Percentiles rank a stretch among this genome's conserved stretches.
phyloP scores from a whole-genome alignment of 129 eudicot genomes.

The Arctium lappa region DNA sequence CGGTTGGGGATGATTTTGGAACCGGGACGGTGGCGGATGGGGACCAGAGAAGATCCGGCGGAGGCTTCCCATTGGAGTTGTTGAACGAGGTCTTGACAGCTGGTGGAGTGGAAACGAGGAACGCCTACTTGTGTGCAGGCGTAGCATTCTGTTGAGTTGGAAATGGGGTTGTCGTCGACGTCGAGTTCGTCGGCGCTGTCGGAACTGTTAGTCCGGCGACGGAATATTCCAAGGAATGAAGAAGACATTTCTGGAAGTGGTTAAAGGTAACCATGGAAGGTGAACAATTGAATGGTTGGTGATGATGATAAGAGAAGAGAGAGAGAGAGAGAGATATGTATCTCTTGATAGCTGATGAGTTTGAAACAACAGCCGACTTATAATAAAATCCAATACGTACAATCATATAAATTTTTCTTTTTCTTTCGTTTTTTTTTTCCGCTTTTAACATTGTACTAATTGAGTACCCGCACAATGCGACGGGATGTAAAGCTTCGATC shows the following conservation, averaged over 20 bases:
- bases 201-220: slow-evolving; percentile 25
- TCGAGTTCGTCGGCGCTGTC: slow-evolving; percentile 33
- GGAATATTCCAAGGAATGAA: slow-evolving; percentile 27
- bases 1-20: slow-evolving; percentile 19
- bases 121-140: slow-evolving; percentile 91
- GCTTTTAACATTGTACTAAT: too few species aligned
- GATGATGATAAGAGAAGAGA: not conserved
- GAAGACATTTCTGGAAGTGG: slow-evolving; percentile 32
- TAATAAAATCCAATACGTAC: not conserved
- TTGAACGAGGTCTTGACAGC: slow-evolving; percentile 69
- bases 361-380: slow-evolving; percentile 7
- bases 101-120: slow-evolving; percentile 96
- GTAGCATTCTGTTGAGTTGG: slow-evolving; percentile 61
- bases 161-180: slow-evolving; percentile 31
- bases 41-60: slow-evolving; percentile 82
- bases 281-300: not conserved
- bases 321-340: not conserved
- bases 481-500: too few species aligned
- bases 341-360: not conserved
- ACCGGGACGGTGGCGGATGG: slow-evolving; percentile 50
- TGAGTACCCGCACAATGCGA: too few species aligned
- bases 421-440: too few species aligned
- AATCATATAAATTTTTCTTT: not conserved
- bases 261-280: slow-evolving; percentile 51
- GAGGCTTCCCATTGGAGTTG: slow-evolving; percentile 93